These are phyloP conservation scores for Leccinum olivaceopallidum DNA, from an alignment of 768 basidiomycete species.

Conservation along the genomic window DNA sequence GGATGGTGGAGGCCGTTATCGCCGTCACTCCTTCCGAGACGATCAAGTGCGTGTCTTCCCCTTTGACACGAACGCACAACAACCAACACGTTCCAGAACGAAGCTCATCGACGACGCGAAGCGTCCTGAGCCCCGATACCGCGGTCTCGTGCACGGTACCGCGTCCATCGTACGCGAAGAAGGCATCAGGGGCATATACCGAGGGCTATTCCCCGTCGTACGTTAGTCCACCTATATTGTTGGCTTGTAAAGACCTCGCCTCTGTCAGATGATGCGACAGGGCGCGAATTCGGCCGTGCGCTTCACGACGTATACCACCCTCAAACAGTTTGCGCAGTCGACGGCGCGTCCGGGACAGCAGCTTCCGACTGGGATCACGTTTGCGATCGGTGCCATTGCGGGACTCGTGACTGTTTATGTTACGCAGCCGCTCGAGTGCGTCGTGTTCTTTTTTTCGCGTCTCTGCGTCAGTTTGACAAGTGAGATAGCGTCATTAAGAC, in stretches of 20 bases:
- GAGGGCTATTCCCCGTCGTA: constrained; percentile 93
- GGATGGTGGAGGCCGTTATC: constrained; percentile 88
- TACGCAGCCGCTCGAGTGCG: constrained; percentile 82
- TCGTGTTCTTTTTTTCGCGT: constrained; percentile 9
- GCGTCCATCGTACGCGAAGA: constrained; percentile 78
- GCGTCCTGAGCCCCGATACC: constrained; percentile 79
- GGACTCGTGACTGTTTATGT: constrained; percentile 94
- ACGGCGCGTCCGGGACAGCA: constrained; percentile 79
- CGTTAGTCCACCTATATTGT: constrained; percentile 28
- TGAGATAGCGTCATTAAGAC: constrained; percentile 87
- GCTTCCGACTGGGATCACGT: constrained; percentile 86
- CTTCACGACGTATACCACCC: constrained; percentile 91
- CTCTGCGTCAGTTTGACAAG: neutral
- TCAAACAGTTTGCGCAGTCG: constrained; percentile 92
- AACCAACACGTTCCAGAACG: constrained; percentile 57
- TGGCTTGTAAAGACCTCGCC: neutral
- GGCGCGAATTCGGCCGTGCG: constrained; percentile 96
- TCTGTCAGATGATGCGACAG: constrained; percentile 88
- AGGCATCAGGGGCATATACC: constrained; percentile 81
- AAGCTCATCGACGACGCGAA: constrained; percentile 96
- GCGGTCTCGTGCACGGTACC: constrained; percentile 86
- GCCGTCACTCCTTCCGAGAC: constrained; percentile 98
- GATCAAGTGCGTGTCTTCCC: constrained; percentile 72
- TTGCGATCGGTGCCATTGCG: constrained; percentile 91
- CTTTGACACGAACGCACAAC: neutral